Evolutionary conservation across 2,329 filamentous ascomycete species (phyloP).

Genomic region (Colletotrichum sp.): DNA sequence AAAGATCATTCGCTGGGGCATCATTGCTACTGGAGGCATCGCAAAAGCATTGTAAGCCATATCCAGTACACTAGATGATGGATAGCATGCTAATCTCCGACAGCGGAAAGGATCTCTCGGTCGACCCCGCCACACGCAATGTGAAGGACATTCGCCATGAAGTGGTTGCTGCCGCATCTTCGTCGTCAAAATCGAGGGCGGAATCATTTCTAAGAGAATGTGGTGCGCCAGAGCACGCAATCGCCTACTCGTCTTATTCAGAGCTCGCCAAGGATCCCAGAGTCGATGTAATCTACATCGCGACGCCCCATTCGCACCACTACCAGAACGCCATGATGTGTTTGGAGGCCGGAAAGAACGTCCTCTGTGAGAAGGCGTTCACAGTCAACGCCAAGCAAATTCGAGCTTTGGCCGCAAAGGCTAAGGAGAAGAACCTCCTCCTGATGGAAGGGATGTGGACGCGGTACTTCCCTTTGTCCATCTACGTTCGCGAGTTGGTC

Average conservation of each 20-base stretch:
- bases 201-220: constrained; percentile 71
- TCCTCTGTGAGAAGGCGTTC: constrained; percentile 90
- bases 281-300: constrained; percentile 87
- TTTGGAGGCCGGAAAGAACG: constrained; percentile 82
- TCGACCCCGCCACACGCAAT: constrained; percentile 71
- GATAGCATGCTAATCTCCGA: constrained; percentile 35
- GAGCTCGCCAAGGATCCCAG: constrained; percentile 80
- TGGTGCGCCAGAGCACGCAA: constrained; percentile 70
- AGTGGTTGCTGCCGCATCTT: constrained; percentile 81
- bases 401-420: constrained; percentile 73
- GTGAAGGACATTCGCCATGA: constrained; percentile 78
- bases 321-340: constrained; percentile 91
- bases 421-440: constrained; percentile 74
- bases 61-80: background rate
- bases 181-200: constrained; percentile 72
- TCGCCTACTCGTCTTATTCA: constrained; percentile 80
- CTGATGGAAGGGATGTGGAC: constrained; percentile 93
- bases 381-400: constrained; percentile 83
- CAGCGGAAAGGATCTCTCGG: constrained; percentile 80
- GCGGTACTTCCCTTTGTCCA: constrained; percentile 83
- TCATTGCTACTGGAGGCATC: constrained; percentile 65
- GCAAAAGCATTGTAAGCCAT: constrained; percentile 53
- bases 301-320: constrained; percentile 91
- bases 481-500: constrained; percentile 73
- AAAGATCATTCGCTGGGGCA: constrained; percentile 62